Percentiles rank a stretch among this genome's conserved stretches.
Evolutionary conservation across 2,329 filamentous ascomycete genomes (phyloP).

Genomic region (Fusarium robinianum): DNA sequence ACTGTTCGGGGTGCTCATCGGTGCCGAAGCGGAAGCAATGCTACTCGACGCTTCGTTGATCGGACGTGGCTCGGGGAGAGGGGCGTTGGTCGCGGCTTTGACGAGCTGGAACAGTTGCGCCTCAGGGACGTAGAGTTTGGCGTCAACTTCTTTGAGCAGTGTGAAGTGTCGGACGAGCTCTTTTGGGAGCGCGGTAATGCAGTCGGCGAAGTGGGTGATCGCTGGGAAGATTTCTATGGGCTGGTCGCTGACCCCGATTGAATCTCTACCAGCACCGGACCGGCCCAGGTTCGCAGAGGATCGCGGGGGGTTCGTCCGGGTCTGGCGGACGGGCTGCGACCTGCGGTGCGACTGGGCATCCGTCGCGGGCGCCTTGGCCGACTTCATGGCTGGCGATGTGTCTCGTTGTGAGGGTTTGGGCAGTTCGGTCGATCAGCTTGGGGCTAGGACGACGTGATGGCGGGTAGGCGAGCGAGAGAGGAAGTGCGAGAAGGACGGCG

Average conservation of each 20-base stretch:
- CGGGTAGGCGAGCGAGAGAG: conserved; percentile 15
- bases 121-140: conserved; percentile 89
- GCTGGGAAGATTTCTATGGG: conserved; percentile 70
- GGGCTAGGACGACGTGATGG: conserved; percentile 30
- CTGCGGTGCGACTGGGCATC: conserved; percentile 57
- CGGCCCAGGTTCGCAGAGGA: conserved; percentile 54
- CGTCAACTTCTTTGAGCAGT: conserved; percentile 94
- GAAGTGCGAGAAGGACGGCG: conserved; percentile 17
- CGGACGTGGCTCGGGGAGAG: conserved; percentile 51
- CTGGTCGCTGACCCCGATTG: conserved; percentile 56
- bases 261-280: conserved; percentile 49
- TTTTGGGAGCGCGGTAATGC: conserved; percentile 87
- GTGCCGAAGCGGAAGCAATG: conserved; percentile 49
- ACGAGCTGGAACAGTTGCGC: conserved; percentile 79
- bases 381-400: conserved; percentile 54
- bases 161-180: conserved; percentile 97
- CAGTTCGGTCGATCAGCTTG: conserved; percentile 30
- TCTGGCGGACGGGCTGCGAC: conserved; percentile 67
- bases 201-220: conserved; percentile 81
- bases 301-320: conserved; percentile 66
- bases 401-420: conserved; percentile 21
- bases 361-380: conserved; percentile 52
- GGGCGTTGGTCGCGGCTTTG: conserved; percentile 61
- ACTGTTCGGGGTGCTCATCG: conserved; percentile 57
- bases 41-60: conserved; percentile 51